A percentile compares a stretch with the other conserved stretches of the same genome.
Evolutionary conservation across 805 yeast species (phyloP).

Genomic region (Candida adriatica): DNA sequence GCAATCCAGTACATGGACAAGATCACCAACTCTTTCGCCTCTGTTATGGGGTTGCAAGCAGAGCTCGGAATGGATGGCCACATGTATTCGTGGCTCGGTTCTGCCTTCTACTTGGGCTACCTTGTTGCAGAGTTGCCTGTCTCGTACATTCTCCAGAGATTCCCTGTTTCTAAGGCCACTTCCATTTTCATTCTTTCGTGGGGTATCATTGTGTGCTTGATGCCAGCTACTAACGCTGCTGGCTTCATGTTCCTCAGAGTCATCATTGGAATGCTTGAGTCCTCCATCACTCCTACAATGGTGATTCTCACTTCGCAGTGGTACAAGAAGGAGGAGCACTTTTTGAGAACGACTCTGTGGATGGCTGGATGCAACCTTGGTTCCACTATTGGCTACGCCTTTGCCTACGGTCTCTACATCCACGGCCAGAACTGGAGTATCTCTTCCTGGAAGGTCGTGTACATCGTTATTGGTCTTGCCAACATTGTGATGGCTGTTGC

Average conservation of each 20-base stretch:
- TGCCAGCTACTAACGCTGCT: constrained; percentile 35
- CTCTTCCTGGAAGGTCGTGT: constrained; percentile 55
- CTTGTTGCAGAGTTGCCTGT: constrained; percentile 48
- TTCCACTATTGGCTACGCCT: constrained; percentile 39
- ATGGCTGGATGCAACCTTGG: constrained; percentile 42
- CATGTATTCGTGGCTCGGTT: constrained; percentile 49
- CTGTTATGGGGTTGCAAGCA: constrained; percentile 42
- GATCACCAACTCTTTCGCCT: constrained; percentile 38
- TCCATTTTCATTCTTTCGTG: constrained; percentile 46
- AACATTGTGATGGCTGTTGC: constrained; percentile 46
- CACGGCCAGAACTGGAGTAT: constrained; percentile 34
- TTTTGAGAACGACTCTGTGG: constrained; percentile 37
- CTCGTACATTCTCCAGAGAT: constrained; percentile 40
- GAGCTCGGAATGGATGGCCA: constrained; percentile 40
- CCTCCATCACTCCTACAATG: constrained; percentile 50
- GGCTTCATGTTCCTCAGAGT: constrained; percentile 43
- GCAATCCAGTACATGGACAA: constrained; percentile 58
- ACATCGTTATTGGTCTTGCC: constrained; percentile 51
- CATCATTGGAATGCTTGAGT: constrained; percentile 45
- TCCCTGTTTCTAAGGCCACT: constrained; percentile 49
- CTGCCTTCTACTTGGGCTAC: constrained; percentile 61
- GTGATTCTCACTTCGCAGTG: constrained; percentile 51
- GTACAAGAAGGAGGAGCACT: constrained; percentile 43
- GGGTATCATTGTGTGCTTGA: constrained; percentile 53
- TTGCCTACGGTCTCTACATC: constrained; percentile 46